Percentiles rank a stretch among this genome's conserved stretches.
Evolutionary conservation across 2,329 filamentous ascomycete genomes (phyloP).

Genomic region (Sclerotinia glacialis): DNA sequence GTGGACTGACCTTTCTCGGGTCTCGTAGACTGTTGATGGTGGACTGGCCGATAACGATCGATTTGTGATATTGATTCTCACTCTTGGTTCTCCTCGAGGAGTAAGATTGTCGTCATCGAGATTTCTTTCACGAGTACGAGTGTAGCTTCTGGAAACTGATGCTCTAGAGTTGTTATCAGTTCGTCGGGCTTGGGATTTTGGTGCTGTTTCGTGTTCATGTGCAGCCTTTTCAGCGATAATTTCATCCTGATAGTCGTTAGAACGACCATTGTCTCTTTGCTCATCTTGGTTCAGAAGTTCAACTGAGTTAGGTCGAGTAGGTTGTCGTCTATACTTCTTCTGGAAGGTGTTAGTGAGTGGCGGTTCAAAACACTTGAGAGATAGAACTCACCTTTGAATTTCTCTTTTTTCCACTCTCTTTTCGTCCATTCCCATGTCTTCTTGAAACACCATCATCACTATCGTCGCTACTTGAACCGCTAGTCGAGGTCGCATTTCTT

Average conservation of each 20-base stretch:
- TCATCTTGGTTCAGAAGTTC: not conserved
- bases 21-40: not conserved
- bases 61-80: slow-evolving; percentile 1
- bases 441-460: slow-evolving; percentile 13
- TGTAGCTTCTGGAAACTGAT: not conserved
- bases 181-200: not conserved
- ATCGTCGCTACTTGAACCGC: slow-evolving; percentile 23
- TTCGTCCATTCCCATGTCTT: not conserved
- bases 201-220: not conserved
- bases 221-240: slow-evolving; percentile 1
- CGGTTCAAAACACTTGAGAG: not conserved
- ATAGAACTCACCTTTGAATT: not conserved
- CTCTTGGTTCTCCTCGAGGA: not conserved
- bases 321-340: not conserved
- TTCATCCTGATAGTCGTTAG: not conserved
- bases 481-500: slow-evolving; percentile 34
- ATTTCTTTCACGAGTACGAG: not conserved
- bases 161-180: not conserved
- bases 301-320: not conserved
- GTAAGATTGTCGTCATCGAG: not conserved
- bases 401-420: not conserved
- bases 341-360: not conserved
- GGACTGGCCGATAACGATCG: not conserved
- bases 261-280: not conserved
- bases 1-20: not conserved